phyloP scores from a whole-genome alignment of 148 eudicot species.

The Salicornia ramosissima region DNA sequence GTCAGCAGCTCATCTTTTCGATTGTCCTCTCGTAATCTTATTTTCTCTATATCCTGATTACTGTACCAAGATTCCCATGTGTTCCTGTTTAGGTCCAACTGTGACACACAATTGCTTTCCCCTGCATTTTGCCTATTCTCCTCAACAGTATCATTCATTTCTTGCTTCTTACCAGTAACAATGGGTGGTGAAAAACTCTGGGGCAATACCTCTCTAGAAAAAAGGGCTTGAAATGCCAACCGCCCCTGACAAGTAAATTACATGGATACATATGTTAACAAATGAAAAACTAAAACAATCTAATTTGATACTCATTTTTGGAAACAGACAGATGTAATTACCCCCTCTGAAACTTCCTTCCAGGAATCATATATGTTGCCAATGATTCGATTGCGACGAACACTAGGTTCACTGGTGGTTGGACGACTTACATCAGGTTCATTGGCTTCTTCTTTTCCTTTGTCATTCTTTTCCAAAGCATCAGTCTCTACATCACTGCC shows the following conservation, averaged over 20 bases:
- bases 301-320: neutral
- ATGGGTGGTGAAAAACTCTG: conserved; percentile 81
- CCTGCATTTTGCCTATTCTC: conserved; percentile 24
- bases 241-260: conserved; percentile 58
- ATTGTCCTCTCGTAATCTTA: conserved; percentile 25
- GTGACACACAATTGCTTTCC: conserved; percentile 31
- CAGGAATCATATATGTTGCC: conserved; percentile 55
- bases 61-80: conserved; percentile 35
- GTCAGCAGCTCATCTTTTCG: conserved; percentile 33
- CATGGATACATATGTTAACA: conserved; percentile 3
- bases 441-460: conserved; percentile 42
- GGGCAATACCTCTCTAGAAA: conserved; percentile 69
- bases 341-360: conserved; percentile 98
- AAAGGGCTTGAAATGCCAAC: conserved; percentile 77
- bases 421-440: conserved; percentile 44
- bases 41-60: conserved; percentile 29
- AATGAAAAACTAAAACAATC: neutral
- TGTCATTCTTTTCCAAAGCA: conserved; percentile 55
- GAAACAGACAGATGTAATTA: conserved; percentile 22
- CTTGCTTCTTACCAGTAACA: conserved; percentile 24
- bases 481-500: conserved; percentile 91
- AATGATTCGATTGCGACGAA: conserved; percentile 53
- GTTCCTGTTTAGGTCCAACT: conserved; percentile 49
- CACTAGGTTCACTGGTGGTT: conserved; percentile 38
- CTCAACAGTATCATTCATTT: conserved; percentile 18